A percentile compares a stretch with the other conserved stretches of the same genome.
Conservation (phyloP, 2,329 filamentous ascomycete species). For the Aspergillus sp. region DNA sequence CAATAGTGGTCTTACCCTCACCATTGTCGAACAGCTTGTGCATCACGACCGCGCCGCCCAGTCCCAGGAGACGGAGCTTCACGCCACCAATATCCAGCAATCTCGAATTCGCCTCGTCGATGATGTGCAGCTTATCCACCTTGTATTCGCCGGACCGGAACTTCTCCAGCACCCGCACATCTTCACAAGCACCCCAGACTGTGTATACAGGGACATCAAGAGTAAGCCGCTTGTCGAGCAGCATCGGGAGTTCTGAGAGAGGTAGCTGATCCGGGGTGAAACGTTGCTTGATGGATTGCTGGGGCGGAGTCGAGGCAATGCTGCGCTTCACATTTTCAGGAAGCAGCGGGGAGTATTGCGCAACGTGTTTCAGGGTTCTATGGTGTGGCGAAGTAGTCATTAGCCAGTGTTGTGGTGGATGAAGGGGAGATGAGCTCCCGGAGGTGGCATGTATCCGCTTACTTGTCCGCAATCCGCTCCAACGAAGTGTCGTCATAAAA, state of each 20-base stretch:
- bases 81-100: constrained; percentile 92
- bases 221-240: constrained; percentile 83
- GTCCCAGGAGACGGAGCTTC: constrained; percentile 87
- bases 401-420: constrained; percentile 1
- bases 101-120: constrained; percentile 95
- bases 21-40: constrained; percentile 99
- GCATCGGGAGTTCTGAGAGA: constrained; percentile 85
- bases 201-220: constrained; percentile 97
- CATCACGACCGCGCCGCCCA: constrained; percentile 97
- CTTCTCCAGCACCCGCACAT: constrained; percentile 95
- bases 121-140: constrained; percentile 94
- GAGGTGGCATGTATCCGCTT: constrained; percentile 36
- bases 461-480: constrained; percentile 98
- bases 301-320: constrained; percentile 66
- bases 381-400: background rate
- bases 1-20: constrained; percentile 95
- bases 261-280: constrained; percentile 79
- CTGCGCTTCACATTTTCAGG: constrained; percentile 68
- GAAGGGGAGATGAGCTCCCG: background rate
- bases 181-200: constrained; percentile 98
- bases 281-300: constrained; percentile 72
- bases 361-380: constrained; percentile 95
- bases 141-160: constrained; percentile 98
- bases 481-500: constrained; percentile 97
- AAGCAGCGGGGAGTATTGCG: constrained; percentile 95